Conservation (phyloP, 805 yeast species). For the Candida montana region DNA sequence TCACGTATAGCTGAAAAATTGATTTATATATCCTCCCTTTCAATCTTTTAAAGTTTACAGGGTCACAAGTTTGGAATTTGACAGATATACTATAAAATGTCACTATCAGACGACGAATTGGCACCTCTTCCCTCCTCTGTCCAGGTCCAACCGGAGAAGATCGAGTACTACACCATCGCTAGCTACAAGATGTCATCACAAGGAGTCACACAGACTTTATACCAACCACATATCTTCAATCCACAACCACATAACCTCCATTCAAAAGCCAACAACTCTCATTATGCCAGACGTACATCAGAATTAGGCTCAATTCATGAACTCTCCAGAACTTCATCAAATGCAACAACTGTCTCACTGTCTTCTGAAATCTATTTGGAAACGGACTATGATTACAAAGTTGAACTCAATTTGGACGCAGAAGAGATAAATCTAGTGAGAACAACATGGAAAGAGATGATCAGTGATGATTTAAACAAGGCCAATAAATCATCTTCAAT, state of each 20-base stretch:
- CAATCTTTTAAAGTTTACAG: too few relatives aligned
- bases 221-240: constrained; percentile 2
- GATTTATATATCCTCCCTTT: too few relatives aligned
- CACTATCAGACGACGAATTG: neutral
- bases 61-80: too few relatives aligned
- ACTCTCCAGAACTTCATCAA: constrained; percentile 6
- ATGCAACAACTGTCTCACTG: constrained; percentile 1
- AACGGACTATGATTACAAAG: constrained; percentile 19
- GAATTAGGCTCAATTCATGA: constrained; percentile 9
- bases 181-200: constrained; percentile 7
- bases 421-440: constrained; percentile 32
- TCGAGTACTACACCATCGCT: constrained; percentile 4
- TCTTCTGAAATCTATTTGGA: constrained; percentile 21
- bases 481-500: constrained; percentile 28
- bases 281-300: neutral
- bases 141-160: neutral
- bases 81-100: too few relatives aligned
- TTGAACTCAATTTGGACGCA: constrained; percentile 25
- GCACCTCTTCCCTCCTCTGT: too few relatives aligned
- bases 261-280: neutral
- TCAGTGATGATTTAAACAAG: constrained; percentile 27
- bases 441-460: constrained; percentile 34
- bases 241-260: neutral
- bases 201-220: constrained; percentile 3
- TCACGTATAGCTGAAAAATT: too few relatives aligned